Evolutionary conservation across 2,329 filamentous ascomycete species (phyloP).

Genomic region (Trichothecium roseum): DNA sequence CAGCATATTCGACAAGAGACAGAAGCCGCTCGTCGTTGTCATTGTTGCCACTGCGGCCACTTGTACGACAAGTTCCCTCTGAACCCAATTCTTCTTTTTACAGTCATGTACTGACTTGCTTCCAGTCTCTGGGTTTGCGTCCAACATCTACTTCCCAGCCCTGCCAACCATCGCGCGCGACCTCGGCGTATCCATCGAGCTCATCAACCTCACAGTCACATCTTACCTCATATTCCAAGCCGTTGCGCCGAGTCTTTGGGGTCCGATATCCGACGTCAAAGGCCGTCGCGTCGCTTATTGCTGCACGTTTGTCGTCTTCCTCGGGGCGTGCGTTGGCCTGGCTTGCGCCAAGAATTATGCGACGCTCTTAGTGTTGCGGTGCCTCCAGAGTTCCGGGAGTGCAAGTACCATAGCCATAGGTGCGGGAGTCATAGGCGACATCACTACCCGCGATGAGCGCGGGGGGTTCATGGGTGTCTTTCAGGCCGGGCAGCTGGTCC

Average conservation of each 20-base stretch:
- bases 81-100: slow-evolving; percentile 8
- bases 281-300: slow-evolving; percentile 19
- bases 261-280: slow-evolving; percentile 20
- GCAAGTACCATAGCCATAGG: slow-evolving; percentile 23
- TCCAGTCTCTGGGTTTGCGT: slow-evolving; percentile 27
- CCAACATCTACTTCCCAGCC: slow-evolving; percentile 42
- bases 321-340: slow-evolving; percentile 20
- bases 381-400: slow-evolving; percentile 20
- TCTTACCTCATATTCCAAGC: slow-evolving; percentile 21
- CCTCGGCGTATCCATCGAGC: slow-evolving; percentile 27
- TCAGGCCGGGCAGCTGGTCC: slow-evolving; percentile 26
- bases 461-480: slow-evolving; percentile 22
- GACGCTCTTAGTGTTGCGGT: slow-evolving; percentile 18
- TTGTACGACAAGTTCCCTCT: slow-evolving; percentile 25
- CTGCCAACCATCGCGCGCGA: slow-evolving; percentile 36
- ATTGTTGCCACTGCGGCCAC: slow-evolving; percentile 39
- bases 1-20: slow-evolving; percentile 38
- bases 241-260: slow-evolving; percentile 22
- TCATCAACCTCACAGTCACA: slow-evolving; percentile 20
- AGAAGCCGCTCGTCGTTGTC: slow-evolving; percentile 35
- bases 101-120: background rate
- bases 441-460: slow-evolving; percentile 18
- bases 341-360: slow-evolving; percentile 18
- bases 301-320: slow-evolving; percentile 16
- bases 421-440: slow-evolving; percentile 21